Conservation (phyloP, 2,329 filamentous ascomycete species). For the Epichloe gansuensis region DNA sequence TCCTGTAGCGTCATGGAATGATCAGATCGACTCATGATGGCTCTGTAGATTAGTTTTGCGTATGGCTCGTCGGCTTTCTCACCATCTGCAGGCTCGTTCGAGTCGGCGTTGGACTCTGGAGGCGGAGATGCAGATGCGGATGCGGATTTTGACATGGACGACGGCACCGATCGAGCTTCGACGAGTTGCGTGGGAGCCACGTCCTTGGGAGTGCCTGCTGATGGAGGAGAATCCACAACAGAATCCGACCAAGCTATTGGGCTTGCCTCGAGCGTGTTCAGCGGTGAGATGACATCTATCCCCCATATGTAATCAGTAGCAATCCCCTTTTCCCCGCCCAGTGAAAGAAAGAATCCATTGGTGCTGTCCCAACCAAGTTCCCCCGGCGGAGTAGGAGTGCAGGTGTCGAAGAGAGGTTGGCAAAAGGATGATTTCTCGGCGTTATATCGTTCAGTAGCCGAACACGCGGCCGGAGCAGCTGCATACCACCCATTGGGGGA, state of each 20-base stretch:
- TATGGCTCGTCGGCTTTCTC: conserved; percentile 51
- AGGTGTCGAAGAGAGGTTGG: neutral
- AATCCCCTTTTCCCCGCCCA: neutral
- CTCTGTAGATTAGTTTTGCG: conserved; percentile 65
- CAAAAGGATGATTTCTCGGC: neutral
- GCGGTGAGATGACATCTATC: neutral
- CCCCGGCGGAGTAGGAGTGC: neutral
- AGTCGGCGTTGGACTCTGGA: conserved; percentile 16
- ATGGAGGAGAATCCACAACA: conserved; percentile 2
- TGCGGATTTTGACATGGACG: neutral
- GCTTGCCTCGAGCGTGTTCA: conserved; percentile 8
- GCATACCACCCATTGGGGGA: conserved; percentile 1
- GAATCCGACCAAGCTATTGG: conserved; percentile 5
- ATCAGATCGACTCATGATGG: conserved; percentile 53
- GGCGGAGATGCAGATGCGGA: conserved; percentile 10
- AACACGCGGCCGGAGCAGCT: neutral
- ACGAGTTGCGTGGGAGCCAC: neutral
- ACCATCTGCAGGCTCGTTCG: neutral
- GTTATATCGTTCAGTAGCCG: neutral
- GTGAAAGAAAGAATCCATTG: neutral
- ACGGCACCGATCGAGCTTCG: neutral
- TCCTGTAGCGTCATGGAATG: conserved; percentile 69
- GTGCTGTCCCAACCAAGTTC: neutral
- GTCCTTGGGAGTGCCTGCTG: conserved; percentile 5
- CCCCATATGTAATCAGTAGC: neutral